Conservation (phyloP, 148 eudicot genomes). For the Suaeda aralocaspica region DNA sequence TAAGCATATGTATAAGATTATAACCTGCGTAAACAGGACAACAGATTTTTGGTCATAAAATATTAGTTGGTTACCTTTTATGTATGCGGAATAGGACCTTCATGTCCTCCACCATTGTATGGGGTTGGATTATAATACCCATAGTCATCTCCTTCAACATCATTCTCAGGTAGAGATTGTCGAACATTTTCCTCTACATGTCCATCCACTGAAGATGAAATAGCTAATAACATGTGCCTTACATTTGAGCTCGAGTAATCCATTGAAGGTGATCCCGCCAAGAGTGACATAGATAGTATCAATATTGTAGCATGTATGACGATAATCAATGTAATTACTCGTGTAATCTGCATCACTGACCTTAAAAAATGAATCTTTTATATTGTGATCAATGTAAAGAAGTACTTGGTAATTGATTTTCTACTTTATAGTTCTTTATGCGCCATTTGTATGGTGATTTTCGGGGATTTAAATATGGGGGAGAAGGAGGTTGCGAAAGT, state of each 20-base stretch:
- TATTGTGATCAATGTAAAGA: not conserved
- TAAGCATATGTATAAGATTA: not conserved
- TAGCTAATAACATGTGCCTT: not conserved
- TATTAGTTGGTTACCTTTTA: constrained; percentile 23
- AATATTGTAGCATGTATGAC: constrained; percentile 8
- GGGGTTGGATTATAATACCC: constrained; percentile 42
- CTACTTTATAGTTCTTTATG: not conserved
- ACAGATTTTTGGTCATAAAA: no score
- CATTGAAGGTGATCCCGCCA: not conserved
- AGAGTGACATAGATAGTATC: not conserved
- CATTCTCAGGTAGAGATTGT: not conserved
- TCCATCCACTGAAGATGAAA: not conserved
- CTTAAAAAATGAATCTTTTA: constrained; percentile 7
- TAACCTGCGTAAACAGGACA: not conserved
- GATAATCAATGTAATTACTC: constrained; percentile 11
- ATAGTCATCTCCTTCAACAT: constrained; percentile 32
- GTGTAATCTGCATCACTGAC: constrained; percentile 23
- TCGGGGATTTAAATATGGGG: not conserved
- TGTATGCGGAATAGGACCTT: constrained; percentile 30
- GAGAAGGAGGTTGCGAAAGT: not conserved
- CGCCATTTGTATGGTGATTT: not conserved
- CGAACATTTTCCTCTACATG: not conserved
- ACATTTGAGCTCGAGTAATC: not conserved
- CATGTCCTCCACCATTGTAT: constrained; percentile 22
- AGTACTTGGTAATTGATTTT: not conserved